A percentile compares a stretch with the other conserved stretches of the same genome.
Evolutionary conservation across 345 rosid species (phyloP).

Genomic region (Eucalyptus marginata): DNA sequence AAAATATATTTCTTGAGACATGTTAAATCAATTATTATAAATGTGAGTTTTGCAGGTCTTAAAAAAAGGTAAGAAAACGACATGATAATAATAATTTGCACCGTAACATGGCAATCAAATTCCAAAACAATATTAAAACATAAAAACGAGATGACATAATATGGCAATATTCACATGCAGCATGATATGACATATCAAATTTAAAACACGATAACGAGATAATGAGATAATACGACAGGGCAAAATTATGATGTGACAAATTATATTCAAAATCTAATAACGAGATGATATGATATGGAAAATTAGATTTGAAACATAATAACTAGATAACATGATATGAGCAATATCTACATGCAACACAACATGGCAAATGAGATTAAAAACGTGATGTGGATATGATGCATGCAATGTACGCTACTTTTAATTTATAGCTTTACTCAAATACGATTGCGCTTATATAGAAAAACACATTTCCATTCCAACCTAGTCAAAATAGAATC

Average conservation of each 20-base stretch:
- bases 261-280: not conserved
- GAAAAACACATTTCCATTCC: not conserved
- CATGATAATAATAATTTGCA: not conserved
- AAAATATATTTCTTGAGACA: not conserved
- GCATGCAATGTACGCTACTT: accelerated
- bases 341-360: not conserved
- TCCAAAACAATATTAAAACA: not conserved
- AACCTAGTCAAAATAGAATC: not conserved
- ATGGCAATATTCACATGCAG: not conserved
- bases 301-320: not conserved
- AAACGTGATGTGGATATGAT: not conserved
- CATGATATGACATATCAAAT: not conserved
- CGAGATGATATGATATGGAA: not conserved
- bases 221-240: not conserved
- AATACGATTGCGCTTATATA: not conserved
- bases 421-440: not conserved
- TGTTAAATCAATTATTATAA: not conserved
- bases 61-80: not conserved
- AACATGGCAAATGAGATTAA: not conserved
- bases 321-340: not conserved
- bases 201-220: not conserved
- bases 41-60: not conserved
- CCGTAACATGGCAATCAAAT: not conserved
- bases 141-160: not conserved
- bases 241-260: not conserved